These are phyloP conservation scores for Nevesoporus exiguus DNA, from an alignment of 768 basidiomycete genomes.

Conservation along the genomic window DNA sequence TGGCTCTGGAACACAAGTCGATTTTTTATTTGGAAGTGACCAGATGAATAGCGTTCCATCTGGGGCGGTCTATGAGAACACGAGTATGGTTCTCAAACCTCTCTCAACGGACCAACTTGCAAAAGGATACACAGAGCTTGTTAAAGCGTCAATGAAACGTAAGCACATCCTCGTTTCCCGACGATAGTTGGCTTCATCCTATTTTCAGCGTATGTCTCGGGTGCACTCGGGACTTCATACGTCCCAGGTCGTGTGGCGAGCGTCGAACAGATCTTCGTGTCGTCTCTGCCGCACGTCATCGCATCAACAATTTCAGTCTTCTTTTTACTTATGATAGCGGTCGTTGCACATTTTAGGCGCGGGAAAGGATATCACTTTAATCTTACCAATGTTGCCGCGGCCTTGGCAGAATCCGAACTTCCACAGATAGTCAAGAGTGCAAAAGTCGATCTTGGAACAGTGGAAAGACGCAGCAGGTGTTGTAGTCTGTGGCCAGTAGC, in stretches of 20 bases:
- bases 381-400: constrained; percentile 12
- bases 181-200: too few relatives aligned
- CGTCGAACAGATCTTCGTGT: constrained; percentile 11
- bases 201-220: constrained; percentile 11
- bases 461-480: neutral
- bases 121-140: constrained; percentile 6
- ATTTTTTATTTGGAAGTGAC: constrained; percentile 8
- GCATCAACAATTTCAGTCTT: constrained; percentile 1
- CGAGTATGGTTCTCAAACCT: constrained; percentile 2
- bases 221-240: constrained; percentile 10
- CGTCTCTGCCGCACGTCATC: constrained; percentile 12
- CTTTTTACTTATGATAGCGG: constrained; percentile 3
- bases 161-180: neutral
- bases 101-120: constrained; percentile 8
- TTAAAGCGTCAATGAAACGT: constrained; percentile 18
- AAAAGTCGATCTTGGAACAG: neutral
- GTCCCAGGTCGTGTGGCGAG: constrained; percentile 16
- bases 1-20: constrained; percentile 9
- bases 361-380: constrained; percentile 12
- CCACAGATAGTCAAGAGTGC: constrained; percentile 2
- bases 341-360: constrained; percentile 5
- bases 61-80: neutral
- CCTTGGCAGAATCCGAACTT: constrained; percentile 8
- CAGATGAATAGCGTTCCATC: constrained; percentile 5
- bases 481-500: neutral